These are phyloP conservation scores for Neopestalotiopsis rosae DNA, from an alignment of 2,329 filamentous ascomycete species.

Conservation along the genomic window DNA sequence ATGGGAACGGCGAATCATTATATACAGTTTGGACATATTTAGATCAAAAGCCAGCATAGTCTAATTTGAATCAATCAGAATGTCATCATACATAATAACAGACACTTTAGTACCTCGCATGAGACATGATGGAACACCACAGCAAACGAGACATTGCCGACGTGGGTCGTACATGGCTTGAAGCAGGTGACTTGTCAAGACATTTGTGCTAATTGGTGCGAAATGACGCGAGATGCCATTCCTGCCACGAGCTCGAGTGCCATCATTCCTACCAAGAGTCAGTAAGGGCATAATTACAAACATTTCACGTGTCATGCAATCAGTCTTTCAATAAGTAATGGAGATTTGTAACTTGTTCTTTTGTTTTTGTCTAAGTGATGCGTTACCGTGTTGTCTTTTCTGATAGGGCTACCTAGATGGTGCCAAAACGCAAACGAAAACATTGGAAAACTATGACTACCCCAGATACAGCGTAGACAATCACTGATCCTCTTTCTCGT, in stretches of 20 bases:
- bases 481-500: background rate
- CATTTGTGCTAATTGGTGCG: too few relatives aligned
- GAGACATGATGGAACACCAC: too few relatives aligned
- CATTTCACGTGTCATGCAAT: too few relatives aligned
- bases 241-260: too few relatives aligned
- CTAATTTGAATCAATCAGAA: background rate
- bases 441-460: background rate
- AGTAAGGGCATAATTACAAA: too few relatives aligned
- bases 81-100: background rate
- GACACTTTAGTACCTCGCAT: background rate
- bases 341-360: background rate
- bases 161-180: too few relatives aligned
- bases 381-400: background rate
- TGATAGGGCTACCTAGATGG: background rate
- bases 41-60: background rate
- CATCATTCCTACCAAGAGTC: too few relatives aligned
- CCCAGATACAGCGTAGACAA: slow-evolving; percentile 5
- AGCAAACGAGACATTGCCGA: too few relatives aligned
- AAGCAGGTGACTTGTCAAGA: too few relatives aligned
- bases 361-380: background rate
- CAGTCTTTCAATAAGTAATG: too few relatives aligned
- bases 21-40: background rate
- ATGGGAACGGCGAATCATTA: background rate
- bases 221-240: too few relatives aligned
- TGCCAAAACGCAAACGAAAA: slow-evolving; percentile 1